phyloP scores from a whole-genome alignment of 2,329 filamentous ascomycete species.

The Drechslera avenae region DNA sequence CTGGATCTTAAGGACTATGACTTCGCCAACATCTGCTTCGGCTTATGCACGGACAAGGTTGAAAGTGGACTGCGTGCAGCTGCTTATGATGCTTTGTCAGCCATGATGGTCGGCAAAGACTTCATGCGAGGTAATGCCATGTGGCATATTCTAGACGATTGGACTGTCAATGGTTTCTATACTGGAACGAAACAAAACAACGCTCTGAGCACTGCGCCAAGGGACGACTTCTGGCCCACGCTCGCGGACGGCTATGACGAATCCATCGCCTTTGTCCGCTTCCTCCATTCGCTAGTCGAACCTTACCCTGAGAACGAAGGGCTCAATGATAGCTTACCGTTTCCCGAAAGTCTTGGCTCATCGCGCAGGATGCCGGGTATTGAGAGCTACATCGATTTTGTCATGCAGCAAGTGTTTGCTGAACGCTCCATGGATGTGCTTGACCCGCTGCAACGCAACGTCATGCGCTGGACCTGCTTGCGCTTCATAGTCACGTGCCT shows the following conservation, averaged over 20 bases:
- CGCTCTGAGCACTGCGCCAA: slow-evolving; percentile 25
- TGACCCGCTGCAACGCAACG: slow-evolving; percentile 68
- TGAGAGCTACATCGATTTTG: slow-evolving; percentile 90
- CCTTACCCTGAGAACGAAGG: slow-evolving; percentile 66
- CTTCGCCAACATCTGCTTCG: slow-evolving; percentile 75
- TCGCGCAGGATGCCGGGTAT: slow-evolving; percentile 82
- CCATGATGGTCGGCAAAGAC: slow-evolving; percentile 76
- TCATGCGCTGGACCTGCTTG: slow-evolving; percentile 79
- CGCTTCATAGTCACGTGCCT: slow-evolving; percentile 82
- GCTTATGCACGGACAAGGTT: slow-evolving; percentile 77
- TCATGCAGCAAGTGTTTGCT: slow-evolving; percentile 77
- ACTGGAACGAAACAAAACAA: slow-evolving; percentile 40
- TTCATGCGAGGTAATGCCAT: slow-evolving; percentile 70
- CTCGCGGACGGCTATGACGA: slow-evolving; percentile 83
- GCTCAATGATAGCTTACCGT: slow-evolving; percentile 78
- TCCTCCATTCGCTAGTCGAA: slow-evolving; percentile 73
- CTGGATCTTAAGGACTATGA: slow-evolving; percentile 69
- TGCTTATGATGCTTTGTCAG: slow-evolving; percentile 77
- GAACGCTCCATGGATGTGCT: slow-evolving; percentile 67
- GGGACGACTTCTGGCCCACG: slow-evolving; percentile 66
- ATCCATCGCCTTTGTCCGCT: slow-evolving; percentile 78
- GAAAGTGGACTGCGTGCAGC: slow-evolving; percentile 79
- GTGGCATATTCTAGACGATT: slow-evolving; percentile 81
- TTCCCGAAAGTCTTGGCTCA: slow-evolving; percentile 82
- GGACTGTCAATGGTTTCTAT: slow-evolving; percentile 59